phyloP scores from a whole-genome alignment of 2,329 filamentous ascomycete species.

The Hawksworthiomyces lignivorus region DNA sequence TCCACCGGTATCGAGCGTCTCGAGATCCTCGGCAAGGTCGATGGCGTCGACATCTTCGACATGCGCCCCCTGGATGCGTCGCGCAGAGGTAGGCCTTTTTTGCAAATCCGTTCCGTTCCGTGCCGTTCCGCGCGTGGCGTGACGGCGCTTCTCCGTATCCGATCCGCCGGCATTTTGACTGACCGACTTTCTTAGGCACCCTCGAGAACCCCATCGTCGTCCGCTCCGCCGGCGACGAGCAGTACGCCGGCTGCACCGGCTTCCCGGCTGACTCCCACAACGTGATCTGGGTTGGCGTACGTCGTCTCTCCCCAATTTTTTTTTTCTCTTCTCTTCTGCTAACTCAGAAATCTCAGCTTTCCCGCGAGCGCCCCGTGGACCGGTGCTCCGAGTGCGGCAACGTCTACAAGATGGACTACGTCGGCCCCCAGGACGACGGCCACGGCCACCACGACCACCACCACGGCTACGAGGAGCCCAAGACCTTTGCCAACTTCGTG shows the following conservation, averaged over 20 bases:
- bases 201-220: slow-evolving; percentile 84
- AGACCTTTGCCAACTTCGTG: slow-evolving; percentile 95
- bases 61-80: slow-evolving; percentile 93
- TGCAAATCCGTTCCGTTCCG: no score
- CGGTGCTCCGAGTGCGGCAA: slow-evolving; percentile 95
- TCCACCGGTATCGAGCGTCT: slow-evolving; percentile 96
- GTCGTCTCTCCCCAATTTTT: slow-evolving; percentile 27
- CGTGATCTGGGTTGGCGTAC: slow-evolving; percentile 83
- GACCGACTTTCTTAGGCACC: no score
- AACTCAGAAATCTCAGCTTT: slow-evolving; percentile 52
- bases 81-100: slow-evolving; percentile 71
- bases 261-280: slow-evolving; percentile 85
- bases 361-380: slow-evolving; percentile 82
- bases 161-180: no score
- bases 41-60: slow-evolving; percentile 96
- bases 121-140: no score
- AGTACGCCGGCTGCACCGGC: slow-evolving; percentile 94
- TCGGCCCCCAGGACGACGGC: slow-evolving; percentile 71
- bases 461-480: slow-evolving; percentile 69
- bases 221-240: slow-evolving; percentile 88
- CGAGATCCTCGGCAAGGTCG: slow-evolving; percentile 98
- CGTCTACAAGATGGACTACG: slow-evolving; percentile 96
- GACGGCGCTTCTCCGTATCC: no score
- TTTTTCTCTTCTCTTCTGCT: neutral
- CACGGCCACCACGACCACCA: slow-evolving; percentile 48